Base-by-base conservation (phyloP, 805 yeast species). In the Candida tibetensis region DNA sequence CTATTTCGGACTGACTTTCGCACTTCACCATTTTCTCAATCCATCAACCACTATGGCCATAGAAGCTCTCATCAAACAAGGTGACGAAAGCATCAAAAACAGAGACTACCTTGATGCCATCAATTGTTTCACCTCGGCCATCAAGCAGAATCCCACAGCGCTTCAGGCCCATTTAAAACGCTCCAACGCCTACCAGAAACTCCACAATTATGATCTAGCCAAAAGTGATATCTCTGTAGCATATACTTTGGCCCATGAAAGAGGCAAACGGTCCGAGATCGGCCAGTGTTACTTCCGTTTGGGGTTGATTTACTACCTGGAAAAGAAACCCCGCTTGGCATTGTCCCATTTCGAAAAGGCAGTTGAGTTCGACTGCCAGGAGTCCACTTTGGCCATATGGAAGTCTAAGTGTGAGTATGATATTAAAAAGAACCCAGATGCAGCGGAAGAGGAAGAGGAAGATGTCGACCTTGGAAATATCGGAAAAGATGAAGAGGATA, bases 301-400 rank as follows among this genome's bases (percentile, higher is more conserved):
- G 36, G 79, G 78, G 4, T 58, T 79, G 39, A 45, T 64, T 13
- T 64, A 62, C 40, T 79, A 66, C 52, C 62, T 66, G 28, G 56
- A 60, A 39, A 77, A 76, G 48, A 55, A 69, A 2, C 71, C 57
- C 43, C 44, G 43, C 4, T 51, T 52, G 16, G 76, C 86, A 0
- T 49, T 63, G n/a, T 53, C 48, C 14, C 66, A 67, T 41, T 62
- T 80, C 36, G 43, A 52, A 2, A 55, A 58, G 42, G 78, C 83
- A 4, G 55, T 63, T 23, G 60, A 64, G 30, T 64, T 57, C 41
- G 69, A 65, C 30, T 65, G 70, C 43, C 48, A 52, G n/a, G 81
- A 78, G 43, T 52, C 64, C 0, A 72, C 80, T 2, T 52, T 76
- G 16, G 59, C 56, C 5, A 62, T 77, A 42, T 78, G 85, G 79